These are phyloP conservation scores for Kluyveromyces sp. DNA, from an alignment of 1,139 yeast species.

Conservation along the genomic window DNA sequence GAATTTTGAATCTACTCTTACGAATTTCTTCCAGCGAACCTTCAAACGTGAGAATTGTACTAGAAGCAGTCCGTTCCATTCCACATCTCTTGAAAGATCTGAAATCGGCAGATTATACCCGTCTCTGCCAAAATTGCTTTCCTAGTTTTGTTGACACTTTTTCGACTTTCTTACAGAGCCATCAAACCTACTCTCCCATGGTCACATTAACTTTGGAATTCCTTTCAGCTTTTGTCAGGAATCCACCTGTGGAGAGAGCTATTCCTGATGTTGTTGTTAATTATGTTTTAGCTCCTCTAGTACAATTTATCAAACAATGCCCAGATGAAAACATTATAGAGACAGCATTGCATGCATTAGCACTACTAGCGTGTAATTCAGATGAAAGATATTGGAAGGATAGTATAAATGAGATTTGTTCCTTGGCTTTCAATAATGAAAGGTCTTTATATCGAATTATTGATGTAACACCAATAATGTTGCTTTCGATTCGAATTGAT, in stretches of 20 bases:
- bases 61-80: constrained; percentile 56
- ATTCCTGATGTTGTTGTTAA: constrained; percentile 40
- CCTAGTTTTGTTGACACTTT: constrained; percentile 26
- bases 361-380: constrained; percentile 49
- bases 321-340: constrained; percentile 78
- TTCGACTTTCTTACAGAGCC: constrained; percentile 15
- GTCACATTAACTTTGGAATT: constrained; percentile 62
- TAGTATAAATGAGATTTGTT: not conserved
- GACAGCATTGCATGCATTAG: constrained; percentile 67
- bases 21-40: constrained; percentile 66
- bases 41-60: constrained; percentile 57
- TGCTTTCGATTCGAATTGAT: not conserved
- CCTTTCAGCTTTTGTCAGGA: constrained; percentile 36
- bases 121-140: constrained; percentile 28
- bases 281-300: constrained; percentile 39
- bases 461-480: constrained; percentile 1
- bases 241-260: constrained; percentile 20
- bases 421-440: not conserved
- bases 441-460: not conserved
- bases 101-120: constrained; percentile 38
- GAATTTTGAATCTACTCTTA: constrained; percentile 49
- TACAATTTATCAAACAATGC: constrained; percentile 45
- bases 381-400: not conserved
- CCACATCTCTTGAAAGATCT: constrained; percentile 48
- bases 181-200: constrained; percentile 43